Base-by-base conservation (phyloP, 2,329 filamentous ascomycete species). In the Parasarocladium wereldwijsianum region DNA sequence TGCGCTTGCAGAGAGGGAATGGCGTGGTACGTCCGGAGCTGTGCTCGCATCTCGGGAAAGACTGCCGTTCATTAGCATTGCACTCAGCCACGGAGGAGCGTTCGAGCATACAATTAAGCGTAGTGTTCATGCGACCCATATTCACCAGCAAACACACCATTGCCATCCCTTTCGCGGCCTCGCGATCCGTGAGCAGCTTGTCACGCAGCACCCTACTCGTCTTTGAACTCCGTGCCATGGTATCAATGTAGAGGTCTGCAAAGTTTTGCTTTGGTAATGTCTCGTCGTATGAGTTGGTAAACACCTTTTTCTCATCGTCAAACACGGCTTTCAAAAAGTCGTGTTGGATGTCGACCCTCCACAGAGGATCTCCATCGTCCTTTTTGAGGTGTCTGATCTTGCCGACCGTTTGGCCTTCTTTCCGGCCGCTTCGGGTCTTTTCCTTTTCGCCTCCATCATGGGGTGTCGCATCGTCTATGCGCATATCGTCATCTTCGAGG, bases 121-220 rank as follows among this genome's bases (percentile, higher is more conserved):
- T 98, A 2, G 90, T 98, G 55, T 98, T 98, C 90, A 98, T 98
- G 38, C 90, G 70, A 34, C 90, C 90, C 39, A 98, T 82, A 47
- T 98, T 98, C 51, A 98, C 90, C 44, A 98, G 60, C 40, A 98
- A 61, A 55, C 90, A 98, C 35, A 98, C 87, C 90, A 98, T 98
- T 31, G 90, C 90, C 90, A 98, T 98, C 47, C 84, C 87, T 52
- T 93, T 85, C 20, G 87, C 90, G 14, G 86, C 86, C 39, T 84
- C 77, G 45, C 83, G 76, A 51, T 98, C 90, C 41, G 78, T 90
- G 45, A 93, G 67, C 39, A 98, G 66, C 62, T 98, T 96, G 55
- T 98, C 90, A 53, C 93, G 84, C 39, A 98, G 65, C 29, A 98
- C 90, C 58, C 96, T 96, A 65, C 90, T 96, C 17, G 87, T 96